Conservation (phyloP, 73 alveolate genomes). For the Tetrahymena elliotti region DNA sequence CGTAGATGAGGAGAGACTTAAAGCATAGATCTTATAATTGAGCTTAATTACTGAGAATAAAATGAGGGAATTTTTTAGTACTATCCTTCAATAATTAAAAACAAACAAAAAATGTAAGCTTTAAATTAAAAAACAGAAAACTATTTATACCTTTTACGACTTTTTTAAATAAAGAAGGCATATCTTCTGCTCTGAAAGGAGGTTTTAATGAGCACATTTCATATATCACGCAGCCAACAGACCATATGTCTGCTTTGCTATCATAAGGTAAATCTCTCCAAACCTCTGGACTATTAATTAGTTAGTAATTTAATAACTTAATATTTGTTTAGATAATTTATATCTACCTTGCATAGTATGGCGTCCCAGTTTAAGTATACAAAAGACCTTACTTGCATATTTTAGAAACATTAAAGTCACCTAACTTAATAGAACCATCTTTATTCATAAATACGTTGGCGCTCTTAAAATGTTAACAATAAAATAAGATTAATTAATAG, state of each 20-base stretch:
- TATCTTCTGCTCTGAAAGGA: conserved; percentile 76
- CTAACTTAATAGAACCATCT: conserved; percentile 61
- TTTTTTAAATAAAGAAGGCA: conserved; percentile 66
- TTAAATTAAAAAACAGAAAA: not conserved
- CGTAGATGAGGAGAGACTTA: not conserved
- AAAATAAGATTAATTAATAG: not conserved
- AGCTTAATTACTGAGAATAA: not conserved
- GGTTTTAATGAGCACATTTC: conserved; percentile 76
- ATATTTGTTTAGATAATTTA: not conserved
- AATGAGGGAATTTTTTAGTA: not conserved
- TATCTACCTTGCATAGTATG: conserved; percentile 56
- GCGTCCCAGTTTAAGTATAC: conserved; percentile 77
- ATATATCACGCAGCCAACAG: conserved; percentile 82
- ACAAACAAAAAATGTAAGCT: not conserved
- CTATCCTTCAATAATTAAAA: not conserved
- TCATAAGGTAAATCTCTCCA: conserved; percentile 90
- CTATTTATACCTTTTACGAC: conserved; percentile 24
- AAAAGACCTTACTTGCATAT: conserved; percentile 54
- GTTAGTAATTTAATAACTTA: not conserved
- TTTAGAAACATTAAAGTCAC: conserved; percentile 76
- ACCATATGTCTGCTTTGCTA: conserved; percentile 81
- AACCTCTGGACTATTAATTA: conserved; percentile 67
- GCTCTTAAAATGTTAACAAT: conserved; percentile 9
- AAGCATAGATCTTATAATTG: not conserved
- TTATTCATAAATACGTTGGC: conserved; percentile 74